Percentiles rank a stretch among this genome's conserved stretches.
Conservation (phyloP, 805 yeast species). For the Candida sphagnicola region DNA sequence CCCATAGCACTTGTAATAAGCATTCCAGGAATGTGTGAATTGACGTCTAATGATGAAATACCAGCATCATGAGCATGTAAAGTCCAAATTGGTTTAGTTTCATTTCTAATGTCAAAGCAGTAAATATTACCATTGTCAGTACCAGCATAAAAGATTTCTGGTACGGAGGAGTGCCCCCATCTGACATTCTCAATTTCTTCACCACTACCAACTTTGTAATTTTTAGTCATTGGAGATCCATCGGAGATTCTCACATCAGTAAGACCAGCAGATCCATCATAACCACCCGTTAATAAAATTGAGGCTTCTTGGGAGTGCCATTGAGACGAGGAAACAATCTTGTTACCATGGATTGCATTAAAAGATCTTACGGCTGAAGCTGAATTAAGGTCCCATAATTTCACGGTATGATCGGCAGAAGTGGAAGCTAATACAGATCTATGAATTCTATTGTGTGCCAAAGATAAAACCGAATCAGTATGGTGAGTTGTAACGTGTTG, state of each 20-base stretch:
- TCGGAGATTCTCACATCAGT: constrained; percentile 79
- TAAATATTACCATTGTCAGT: constrained; percentile 89
- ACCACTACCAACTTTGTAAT: constrained; percentile 57
- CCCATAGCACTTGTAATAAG: constrained; percentile 88
- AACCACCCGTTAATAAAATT: constrained; percentile 84
- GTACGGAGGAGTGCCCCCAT: constrained; percentile 56
- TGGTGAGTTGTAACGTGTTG: constrained; percentile 71
- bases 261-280: constrained; percentile 79
- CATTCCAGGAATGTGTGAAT: constrained; percentile 63
- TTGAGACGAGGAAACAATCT: constrained; percentile 77
- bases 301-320: constrained; percentile 75
- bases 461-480: constrained; percentile 88
- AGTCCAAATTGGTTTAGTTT: constrained; percentile 80
- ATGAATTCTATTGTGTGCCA: constrained; percentile 77
- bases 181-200: constrained; percentile 83
- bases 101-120: constrained; percentile 78
- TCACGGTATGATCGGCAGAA: constrained; percentile 92
- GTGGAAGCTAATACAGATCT: constrained; percentile 88
- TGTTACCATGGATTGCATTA: constrained; percentile 65
- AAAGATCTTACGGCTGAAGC: constrained; percentile 78
- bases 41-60: constrained; percentile 74
- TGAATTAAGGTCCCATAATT: constrained; percentile 85
- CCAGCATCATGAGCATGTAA: constrained; percentile 97
- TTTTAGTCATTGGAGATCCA: constrained; percentile 54
- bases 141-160: constrained; percentile 70